Base-by-base conservation (phyloP, 78 protist genomes). In the Monosiga brevicollis region DNA sequence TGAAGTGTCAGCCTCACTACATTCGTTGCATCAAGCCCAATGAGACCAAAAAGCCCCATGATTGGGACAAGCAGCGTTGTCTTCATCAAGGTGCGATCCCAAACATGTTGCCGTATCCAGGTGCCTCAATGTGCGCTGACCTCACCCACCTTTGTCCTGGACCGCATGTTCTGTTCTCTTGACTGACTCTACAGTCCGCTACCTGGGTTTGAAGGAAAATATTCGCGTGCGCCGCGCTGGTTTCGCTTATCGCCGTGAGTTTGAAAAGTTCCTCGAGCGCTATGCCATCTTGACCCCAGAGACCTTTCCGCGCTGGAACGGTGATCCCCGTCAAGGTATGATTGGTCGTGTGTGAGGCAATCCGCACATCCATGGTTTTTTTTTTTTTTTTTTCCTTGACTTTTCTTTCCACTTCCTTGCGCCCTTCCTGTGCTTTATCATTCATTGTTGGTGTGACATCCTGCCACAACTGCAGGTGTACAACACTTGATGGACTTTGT, bases 1-100 rank as follows among this genome's bases (percentile, higher is more conserved):
- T 82, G 40, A 78, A 62, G 79, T 90, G 96, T 79, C 42, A 72
- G 9, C 97, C 96, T 22, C 93, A 89, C 86, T 95, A 95, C 83
- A 76, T 95, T 34, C 95, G 98, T 36, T 95, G 98, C 90, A 93
- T 95, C 91, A 92, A 93, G 86, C 96, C 98, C 37, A 95, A 95
- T 86, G 94, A 91, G 55, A 83, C 73, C 43, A 79, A 79, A 42
- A 26, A 34, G 3, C 70, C 84, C 38, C 55, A 20, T 24, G 84
- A 55, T 20, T 40, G 35, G 35, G 77, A 79, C 35, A 6, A 34
- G 37, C 3, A 54, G 36, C 82, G 82, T 36, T 26, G 35, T 70
- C 82, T 93, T 88, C 83, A 83, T 89, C 76, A 92, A 94, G 41
- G 93, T 89, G 85, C 92, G 62, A 6, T 49, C 6, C 62, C 62